Evolutionary conservation across 148 eudicot species (phyloP), one percentile per base, ranked within the genome.

Genomic region (Beta vulgaris): DNA sequence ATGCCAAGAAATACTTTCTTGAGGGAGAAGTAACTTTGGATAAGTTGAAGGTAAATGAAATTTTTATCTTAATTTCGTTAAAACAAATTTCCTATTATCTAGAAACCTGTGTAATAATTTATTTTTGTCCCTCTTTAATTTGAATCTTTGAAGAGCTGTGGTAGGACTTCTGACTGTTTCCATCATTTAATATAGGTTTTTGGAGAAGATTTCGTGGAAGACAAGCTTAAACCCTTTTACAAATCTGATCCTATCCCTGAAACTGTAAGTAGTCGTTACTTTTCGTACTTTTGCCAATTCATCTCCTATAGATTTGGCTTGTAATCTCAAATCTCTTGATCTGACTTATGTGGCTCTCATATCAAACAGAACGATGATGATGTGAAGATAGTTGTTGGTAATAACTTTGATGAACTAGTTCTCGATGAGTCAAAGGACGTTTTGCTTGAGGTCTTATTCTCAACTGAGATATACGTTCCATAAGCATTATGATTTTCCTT

Each of bases 351-450:
- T 31, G 36, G n/a, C n/a, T 21, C 36, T 58, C n/a, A 57, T 46
- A 34, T 51, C 36, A 28, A 40, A 60, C 87, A 93, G 98, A 91
- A 93, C 81, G 92, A 91, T 42, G 96, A 84, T 71, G 96, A 91
- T 81, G 96, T 93, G 81, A 91, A 91, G 85, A 88, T 89, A 46
- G 96, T 93, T 12, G 98, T 93, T 67, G 98, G 98, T 26, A 72
- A 93, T 76, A 93, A 91, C 86, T 93, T 91, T 71, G 98, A 94
- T 58, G 90, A 91, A 39, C 85, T 94, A 73, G 98, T 94, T 79
- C 75, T 94, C 85, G 98, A 94, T 66, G 98, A 94, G 76, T 90
- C 96, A 11, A 94, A 88, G 79, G 98, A 94, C 76, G 98, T 94
- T 49, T 91, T 94, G 80, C 95, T 94, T 66, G 98, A 94, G 98